A percentile compares a stretch with the other conserved stretches of the same genome.
Evolutionary conservation across 2,329 filamentous ascomycete species (phyloP).

Genomic region (Colletotrichum limetticola): DNA sequence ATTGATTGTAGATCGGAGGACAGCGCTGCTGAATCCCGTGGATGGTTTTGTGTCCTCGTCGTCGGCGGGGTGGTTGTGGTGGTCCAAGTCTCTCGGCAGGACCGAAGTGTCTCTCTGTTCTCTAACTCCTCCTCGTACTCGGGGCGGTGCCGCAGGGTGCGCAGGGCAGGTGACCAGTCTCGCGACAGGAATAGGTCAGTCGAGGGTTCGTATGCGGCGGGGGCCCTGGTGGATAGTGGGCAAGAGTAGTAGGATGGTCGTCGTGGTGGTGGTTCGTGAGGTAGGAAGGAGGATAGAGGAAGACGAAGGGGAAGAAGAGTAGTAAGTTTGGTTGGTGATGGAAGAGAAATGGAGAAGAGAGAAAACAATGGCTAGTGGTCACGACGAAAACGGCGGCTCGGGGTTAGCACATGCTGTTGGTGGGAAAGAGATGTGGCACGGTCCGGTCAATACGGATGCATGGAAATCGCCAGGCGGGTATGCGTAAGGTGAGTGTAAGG

Average conservation of each 20-base stretch:
- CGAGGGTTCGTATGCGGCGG: constrained; percentile 24
- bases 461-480: constrained; percentile 18
- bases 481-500: background rate
- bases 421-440: constrained; percentile 30
- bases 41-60: constrained; percentile 25
- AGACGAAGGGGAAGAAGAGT: constrained; percentile 2
- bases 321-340: constrained; percentile 17
- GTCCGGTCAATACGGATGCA: constrained; percentile 29
- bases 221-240: background rate
- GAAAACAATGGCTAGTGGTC: constrained; percentile 33
- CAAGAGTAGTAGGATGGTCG: constrained; percentile 4
- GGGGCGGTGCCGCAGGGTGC: constrained; percentile 3
- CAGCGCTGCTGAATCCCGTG: constrained; percentile 65
- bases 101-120: constrained; percentile 13
- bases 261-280: constrained; percentile 10
- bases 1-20: constrained; percentile 46
- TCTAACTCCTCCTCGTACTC: constrained; percentile 28
- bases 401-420: constrained; percentile 35
- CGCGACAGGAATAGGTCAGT: constrained; percentile 17
- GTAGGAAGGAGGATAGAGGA: background rate
- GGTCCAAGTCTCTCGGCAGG: constrained; percentile 18
- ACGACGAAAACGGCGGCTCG: constrained; percentile 34
- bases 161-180: constrained; percentile 22
- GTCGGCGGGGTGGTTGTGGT: constrained; percentile 20
- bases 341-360: constrained; percentile 32